Evolutionary conservation across 2,329 filamentous ascomycete genomes (phyloP).

Genomic region (Trichoderma lentiforme): DNA sequence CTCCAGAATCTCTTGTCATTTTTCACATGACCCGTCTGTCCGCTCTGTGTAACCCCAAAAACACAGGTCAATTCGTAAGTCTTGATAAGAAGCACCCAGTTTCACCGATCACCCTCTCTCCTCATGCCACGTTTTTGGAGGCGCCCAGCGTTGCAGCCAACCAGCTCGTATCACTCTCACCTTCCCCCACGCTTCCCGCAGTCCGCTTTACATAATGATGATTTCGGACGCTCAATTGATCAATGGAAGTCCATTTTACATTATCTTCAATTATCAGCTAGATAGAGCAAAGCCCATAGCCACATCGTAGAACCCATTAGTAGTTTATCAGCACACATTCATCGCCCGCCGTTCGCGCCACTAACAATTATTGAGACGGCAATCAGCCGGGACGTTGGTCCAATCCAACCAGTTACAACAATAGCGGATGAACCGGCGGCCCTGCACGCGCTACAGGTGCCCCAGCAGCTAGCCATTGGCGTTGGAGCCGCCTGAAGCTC

Average conservation of each 20-base stretch:
- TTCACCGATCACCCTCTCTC: neutral
- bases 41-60: neutral
- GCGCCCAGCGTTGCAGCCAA: neutral
- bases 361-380: neutral
- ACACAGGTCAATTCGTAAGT: neutral
- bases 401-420: neutral
- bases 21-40: neutral
- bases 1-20: neutral
- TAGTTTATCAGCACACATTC: neutral
- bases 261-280: neutral
- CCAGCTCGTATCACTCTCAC: neutral
- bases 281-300: neutral
- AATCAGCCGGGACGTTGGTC: neutral
- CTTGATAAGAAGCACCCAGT: neutral
- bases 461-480: neutral
- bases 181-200: neutral
- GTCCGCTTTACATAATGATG: neutral
- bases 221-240: neutral
- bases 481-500: neutral
- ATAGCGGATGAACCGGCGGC: neutral
- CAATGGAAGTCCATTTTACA: neutral
- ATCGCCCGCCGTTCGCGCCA: neutral
- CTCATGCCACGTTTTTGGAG: constrained; percentile 5
- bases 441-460: neutral
- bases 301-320: neutral